phyloP scores from a whole-genome alignment of 306 rosid genomes.

The Quercus variabilis region DNA sequence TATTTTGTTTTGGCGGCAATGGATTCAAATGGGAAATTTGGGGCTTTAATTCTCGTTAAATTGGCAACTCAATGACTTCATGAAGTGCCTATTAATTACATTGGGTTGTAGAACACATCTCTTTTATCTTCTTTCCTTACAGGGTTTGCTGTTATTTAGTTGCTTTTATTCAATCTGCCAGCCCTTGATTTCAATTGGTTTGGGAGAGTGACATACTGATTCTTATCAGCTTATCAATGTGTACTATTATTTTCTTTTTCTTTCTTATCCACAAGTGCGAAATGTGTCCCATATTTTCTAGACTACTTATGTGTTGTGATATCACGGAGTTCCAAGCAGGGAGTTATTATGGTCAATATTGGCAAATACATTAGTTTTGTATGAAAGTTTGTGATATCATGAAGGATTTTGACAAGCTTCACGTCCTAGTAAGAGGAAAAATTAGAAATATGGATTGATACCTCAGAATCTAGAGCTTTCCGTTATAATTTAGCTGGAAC shows the following conservation, averaged over 20 bases:
- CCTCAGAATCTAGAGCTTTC: not conserved
- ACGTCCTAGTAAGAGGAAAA: too few species aligned
- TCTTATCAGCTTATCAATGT: too few species aligned
- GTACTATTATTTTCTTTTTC: too few species aligned
- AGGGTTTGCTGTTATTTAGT: not conserved
- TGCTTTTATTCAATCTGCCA: not conserved
- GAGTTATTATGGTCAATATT: too few species aligned
- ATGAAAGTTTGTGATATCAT: too few species aligned
- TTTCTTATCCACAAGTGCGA: too few species aligned
- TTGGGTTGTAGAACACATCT: not conserved
- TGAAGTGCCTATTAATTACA: not conserved
- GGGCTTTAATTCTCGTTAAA: not conserved
- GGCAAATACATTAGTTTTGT: too few species aligned
- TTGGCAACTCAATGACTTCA: not conserved
- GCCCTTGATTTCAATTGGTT: not conserved
- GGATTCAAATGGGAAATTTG: not conserved
- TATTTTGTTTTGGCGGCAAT: not conserved
- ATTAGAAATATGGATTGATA: not conserved
- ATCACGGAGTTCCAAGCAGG: too few species aligned
- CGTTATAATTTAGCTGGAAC: not conserved
- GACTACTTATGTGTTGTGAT: too few species aligned
- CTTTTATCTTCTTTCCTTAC: not conserved
- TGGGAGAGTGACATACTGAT: too few species aligned
- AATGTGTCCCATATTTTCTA: too few species aligned
- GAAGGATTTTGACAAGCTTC: too few species aligned